Evolutionary conservation across 257 asterid species (phyloP), one percentile per base, ranked within the genome.

Genomic region (Capsicum rhomboideum): DNA sequence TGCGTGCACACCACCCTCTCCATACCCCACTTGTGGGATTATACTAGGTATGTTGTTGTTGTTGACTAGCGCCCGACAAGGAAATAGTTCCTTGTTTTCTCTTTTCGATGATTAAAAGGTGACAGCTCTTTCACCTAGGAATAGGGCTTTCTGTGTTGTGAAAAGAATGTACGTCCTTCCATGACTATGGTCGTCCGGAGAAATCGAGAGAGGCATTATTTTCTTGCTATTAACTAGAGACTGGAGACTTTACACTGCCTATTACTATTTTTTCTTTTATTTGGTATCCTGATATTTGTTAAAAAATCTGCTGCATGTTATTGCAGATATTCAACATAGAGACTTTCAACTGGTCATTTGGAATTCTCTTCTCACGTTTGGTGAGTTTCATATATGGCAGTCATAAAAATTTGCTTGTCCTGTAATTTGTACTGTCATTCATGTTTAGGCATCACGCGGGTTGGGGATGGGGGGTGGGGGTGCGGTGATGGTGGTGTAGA

Each of bases 331-430:
- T 94, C 93, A 96, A 96, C 86, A 87, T 92, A 88, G 97, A 92
- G 87, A 93, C 94, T 58, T 96, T 92, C 87, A 92, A 88, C 86
- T 96, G 98, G 98, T 90, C 99, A 55, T 96, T 96, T 67, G 99
- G 99, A 78, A 94, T 94, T 85, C 97, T 94, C 85, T 96, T 96
- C 89, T 96, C 99, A 56, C 98, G 99, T 61, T 91, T 96, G 97
- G 99, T 96, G 89, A 91, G 97, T 86, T 82, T 67, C 37, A 80
- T 80, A 26, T 11, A 77, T 18, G 17, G 28, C 1, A 28, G 42
- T 75, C 81, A 13, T 44, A 50, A 49, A n/a, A 75, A 49, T 49
- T 55, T 87, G 61, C 68, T 44, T 75, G 61, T 26, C 0, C 26
- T 26, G 61, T 75, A 21, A 75, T 16, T 75, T 21, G 7, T 72